Conservation (phyloP, 2,329 filamentous ascomycete species). For the Botryotinia calthae region DNA sequence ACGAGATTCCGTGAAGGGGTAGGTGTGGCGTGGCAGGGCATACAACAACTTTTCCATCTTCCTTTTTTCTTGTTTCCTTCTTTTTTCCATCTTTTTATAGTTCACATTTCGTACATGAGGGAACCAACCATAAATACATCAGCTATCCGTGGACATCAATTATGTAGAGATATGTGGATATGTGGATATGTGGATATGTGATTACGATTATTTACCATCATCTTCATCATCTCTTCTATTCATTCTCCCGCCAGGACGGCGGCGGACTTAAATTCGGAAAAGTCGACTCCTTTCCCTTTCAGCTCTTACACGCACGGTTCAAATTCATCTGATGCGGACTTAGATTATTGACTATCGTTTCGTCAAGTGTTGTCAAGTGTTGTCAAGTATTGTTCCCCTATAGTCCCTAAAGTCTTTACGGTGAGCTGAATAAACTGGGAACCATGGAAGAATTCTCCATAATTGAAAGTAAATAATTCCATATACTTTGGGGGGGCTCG, state of each 20-base stretch:
- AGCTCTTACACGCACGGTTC: background rate
- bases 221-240: background rate
- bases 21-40: background rate
- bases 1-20: background rate
- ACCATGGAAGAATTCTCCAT: background rate
- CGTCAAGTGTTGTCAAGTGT: background rate
- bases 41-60: background rate
- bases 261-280: background rate
- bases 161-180: no score
- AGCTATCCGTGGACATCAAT: background rate
- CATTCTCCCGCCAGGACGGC: background rate
- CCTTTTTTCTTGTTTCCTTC: background rate
- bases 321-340: background rate
- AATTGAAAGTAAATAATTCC: background rate
- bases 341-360: background rate
- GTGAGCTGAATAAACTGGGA: background rate
- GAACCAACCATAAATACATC: background rate
- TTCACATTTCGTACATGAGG: background rate
- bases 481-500: background rate
- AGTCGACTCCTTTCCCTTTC: background rate
- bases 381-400: background rate
- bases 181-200: background rate
- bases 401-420: background rate
- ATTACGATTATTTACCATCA: background rate
- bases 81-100: no score